phyloP scores from a whole-genome alignment of 345 rosid species.

The Citrus australasica region DNA sequence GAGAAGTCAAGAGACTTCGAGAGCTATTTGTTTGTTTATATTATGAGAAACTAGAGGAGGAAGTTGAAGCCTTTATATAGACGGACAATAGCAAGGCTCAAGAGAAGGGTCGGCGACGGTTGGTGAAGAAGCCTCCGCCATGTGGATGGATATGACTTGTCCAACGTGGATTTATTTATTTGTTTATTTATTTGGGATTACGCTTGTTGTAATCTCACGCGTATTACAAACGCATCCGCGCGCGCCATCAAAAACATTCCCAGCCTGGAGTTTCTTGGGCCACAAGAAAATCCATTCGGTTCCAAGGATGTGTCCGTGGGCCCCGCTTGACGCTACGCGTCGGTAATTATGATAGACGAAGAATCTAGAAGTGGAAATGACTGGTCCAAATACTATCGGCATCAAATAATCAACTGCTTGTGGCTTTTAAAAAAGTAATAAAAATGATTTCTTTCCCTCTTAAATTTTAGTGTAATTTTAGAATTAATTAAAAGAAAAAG shows the following conservation, averaged over 20 bases:
- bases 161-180: background rate
- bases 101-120: background rate
- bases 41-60: accelerated
- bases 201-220: background rate
- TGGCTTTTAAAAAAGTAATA: background rate
- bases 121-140: background rate
- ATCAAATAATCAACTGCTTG: background rate
- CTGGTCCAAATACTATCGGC: background rate
- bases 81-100: background rate
- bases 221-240: background rate
- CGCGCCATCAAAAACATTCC: background rate
- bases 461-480: no score
- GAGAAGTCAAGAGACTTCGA: background rate
- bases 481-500: no score
- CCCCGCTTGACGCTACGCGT: background rate
- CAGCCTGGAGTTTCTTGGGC: background rate
- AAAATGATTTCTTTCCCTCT: no score
- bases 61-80: background rate
- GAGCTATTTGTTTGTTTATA: background rate
- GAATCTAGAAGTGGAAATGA: background rate
- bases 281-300: background rate
- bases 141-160: background rate
- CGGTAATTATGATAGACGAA: background rate
- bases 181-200: background rate
- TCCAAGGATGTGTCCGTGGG: background rate